A percentile compares a stretch with the other conserved stretches of the same genome.
Conservation (phyloP, 2,329 filamentous ascomycete genomes). For the Fusarium keratoplasticum region DNA sequence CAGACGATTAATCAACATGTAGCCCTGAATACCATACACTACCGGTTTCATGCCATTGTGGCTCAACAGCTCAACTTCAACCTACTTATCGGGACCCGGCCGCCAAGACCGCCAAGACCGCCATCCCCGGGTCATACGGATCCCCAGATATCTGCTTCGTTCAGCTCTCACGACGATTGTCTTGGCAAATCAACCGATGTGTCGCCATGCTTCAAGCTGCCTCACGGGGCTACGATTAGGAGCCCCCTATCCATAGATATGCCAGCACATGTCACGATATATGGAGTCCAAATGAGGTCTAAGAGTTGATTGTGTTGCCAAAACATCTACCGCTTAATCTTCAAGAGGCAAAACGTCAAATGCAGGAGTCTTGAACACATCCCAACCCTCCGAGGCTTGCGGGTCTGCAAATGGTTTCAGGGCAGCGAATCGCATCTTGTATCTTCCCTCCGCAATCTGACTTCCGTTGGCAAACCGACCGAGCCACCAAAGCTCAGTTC, state of each 20-base stretch:
- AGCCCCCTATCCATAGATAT: not conserved
- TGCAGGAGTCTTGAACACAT: not conserved
- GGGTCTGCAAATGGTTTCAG: slow-evolving; percentile 21
- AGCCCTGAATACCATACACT: not conserved
- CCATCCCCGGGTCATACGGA: not conserved
- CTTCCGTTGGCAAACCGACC: slow-evolving; percentile 16
- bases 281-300: not conserved
- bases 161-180: not conserved
- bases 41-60: not conserved
- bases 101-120: not conserved
- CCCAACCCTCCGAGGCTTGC: not conserved
- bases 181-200: not conserved
- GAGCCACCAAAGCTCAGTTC: slow-evolving; percentile 30
- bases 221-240: no score
- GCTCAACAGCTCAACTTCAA: not conserved
- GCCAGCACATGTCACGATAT: not conserved
- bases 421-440: slow-evolving; percentile 23
- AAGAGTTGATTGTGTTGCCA: not conserved
- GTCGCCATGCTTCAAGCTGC: not conserved
- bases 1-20: not conserved
- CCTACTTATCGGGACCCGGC: not conserved
- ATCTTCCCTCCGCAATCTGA: slow-evolving; percentile 16
- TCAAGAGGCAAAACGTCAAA: not conserved
- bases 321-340: not conserved
- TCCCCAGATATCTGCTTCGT: not conserved